phyloP scores from a whole-genome alignment of 129 eudicot species.

The Kitagawia praeruptora region DNA sequence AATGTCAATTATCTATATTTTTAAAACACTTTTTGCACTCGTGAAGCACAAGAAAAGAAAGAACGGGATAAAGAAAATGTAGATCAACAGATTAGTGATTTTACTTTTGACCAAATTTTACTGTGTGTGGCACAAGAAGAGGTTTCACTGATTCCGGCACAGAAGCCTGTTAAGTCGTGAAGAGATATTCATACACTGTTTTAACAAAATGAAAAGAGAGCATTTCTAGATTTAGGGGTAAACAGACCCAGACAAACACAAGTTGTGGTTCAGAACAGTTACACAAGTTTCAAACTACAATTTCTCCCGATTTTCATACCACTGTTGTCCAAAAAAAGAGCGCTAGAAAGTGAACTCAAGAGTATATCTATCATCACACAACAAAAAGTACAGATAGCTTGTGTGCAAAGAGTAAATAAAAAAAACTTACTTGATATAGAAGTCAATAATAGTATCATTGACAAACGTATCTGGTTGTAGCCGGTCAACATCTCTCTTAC shows the following conservation, averaged over 20 bases:
- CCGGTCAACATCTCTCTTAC: conserved; percentile 79
- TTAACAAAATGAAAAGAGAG: neutral
- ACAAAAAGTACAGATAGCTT: neutral
- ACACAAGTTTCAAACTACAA: neutral
- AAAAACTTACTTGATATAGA: conserved; percentile 71
- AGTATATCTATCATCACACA: neutral
- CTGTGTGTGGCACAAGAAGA: neutral
- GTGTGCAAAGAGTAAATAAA: neutral
- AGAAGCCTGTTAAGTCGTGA: neutral
- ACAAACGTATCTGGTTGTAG: conserved; percentile 77
- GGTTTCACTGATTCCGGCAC: neutral
- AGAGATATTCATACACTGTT: neutral
- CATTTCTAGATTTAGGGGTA: neutral
- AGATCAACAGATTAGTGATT: neutral
- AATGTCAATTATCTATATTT: neutral
- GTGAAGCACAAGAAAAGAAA: neutral
- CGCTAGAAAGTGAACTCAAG: neutral
- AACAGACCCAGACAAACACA: neutral
- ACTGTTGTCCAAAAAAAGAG: neutral
- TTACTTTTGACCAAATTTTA: neutral
- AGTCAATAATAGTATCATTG: conserved; percentile 91
- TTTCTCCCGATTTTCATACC: neutral
- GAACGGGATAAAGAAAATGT: neutral
- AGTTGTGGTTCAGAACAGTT: neutral
- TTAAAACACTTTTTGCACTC: neutral